Evolutionary conservation across 768 basidiomycete species (phyloP), one percentile per base, ranked within the genome.

Genomic region (Auricularia sp.): DNA sequence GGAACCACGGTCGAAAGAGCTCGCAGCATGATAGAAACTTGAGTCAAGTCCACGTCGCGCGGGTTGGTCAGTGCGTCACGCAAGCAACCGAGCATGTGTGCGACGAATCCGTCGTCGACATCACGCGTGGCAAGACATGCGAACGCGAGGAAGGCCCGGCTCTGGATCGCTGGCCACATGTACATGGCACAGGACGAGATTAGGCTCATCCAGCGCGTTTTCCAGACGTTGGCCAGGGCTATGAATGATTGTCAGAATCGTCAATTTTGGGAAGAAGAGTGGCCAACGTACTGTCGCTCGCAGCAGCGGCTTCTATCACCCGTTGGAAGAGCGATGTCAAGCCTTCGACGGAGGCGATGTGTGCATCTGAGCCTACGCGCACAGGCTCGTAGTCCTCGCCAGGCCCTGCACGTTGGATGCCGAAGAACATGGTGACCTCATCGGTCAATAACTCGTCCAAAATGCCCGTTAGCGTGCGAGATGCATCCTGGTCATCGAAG

Each of bases 151-250:
- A 95, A 96, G 0, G 92, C 90, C 11, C 92, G 86, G 36, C 89
- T 86, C 71, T 96, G 94, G 24, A 94, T 83, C 1, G 88, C 86
- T 0, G 92, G 88, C 3, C 90, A 92, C 61, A 89, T 82, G 71
- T 96, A 94, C 77, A 96, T 95, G 24, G 94, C 92, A 0, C 89
- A 90, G 1, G 91, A 85, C 1, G 91, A 89, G 13, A 93, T 85
- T 65, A 97, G 74, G 47, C 91, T 86, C 89, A 94, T 94, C 93
- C 94, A 96, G 42, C 94, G 82, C 29, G 94, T 92, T 66, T 89
- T 83, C 94, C 94, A 97, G 2, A 90, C 84, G 71, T 97, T 97
- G 33, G 90, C 76, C 3, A 92, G 74, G 8, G 87, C 91, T 91
- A 63, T 24, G 1, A 7, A 59, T 63, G 61, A 18, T 4, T 44